Base-by-base conservation (phyloP, 2,329 filamentous ascomycete genomes). In the Lojkania enalia region DNA sequence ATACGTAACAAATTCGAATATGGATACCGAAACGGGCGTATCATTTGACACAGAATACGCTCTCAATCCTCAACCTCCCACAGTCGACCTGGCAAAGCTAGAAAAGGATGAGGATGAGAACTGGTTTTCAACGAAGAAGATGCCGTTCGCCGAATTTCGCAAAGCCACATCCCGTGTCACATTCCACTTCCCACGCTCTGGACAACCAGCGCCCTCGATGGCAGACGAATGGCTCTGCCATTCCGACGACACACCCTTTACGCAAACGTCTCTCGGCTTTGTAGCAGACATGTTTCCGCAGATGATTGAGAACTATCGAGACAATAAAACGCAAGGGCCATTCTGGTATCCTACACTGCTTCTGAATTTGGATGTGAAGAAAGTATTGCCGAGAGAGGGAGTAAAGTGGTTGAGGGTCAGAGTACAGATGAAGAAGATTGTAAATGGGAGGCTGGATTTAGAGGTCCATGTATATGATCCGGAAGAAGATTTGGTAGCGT, bases 311-410 rank as follows among this genome's bases (percentile, higher is more conserved):
- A 51, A 46, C 3, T 72, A 70, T 49, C 63, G 60, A 27, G 68
- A 69, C 2, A n/a, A n/a, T n/a, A 50, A 63, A 15, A 54, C 39
- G 1, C 52, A 63, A 39, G 63, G 61, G 41, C 66, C 61, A 15
- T 83, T 82, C 55, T 90, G 87, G 88, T 90, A 88, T 63, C 87
- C 87, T 0, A 95, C 88, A 0, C 46, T 95, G 1, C 72, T 84
- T 14, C 70, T 94, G 62, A 90, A 88, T 63, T 59, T 95, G 16
- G 88, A 95, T 51, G 74, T 90, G 29, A 94, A 92, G 74, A 88
- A 86, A 63, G 66, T 77, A 5, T 64, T 95, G 33, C 87, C 87
- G 0, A 70, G 72, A 3, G 79, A 81, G 31, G 88, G 88, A 0
- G 81, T 82, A 1, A 83, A 88, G 63, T 94, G 86, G 84, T 63